Evolutionary conservation across 2,329 filamentous ascomycete genomes (phyloP).

Genomic region (Chrysoporthe cubensis): DNA sequence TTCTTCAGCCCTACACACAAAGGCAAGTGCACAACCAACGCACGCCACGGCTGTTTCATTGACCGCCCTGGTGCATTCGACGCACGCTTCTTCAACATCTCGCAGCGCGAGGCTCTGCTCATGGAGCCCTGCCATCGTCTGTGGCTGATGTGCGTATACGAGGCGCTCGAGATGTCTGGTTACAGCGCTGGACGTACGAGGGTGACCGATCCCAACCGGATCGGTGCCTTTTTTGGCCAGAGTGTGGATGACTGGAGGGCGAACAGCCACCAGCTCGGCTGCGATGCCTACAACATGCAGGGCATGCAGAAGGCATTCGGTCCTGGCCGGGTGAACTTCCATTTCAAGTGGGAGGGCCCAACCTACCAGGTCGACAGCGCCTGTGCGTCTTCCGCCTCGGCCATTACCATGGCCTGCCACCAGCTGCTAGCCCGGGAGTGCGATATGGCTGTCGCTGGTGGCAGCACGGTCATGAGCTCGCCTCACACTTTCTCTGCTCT

Average conservation of each 20-base stretch:
- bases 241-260: conserved; percentile 29
- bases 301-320: conserved; percentile 37
- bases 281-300: conserved; percentile 45
- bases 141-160: conserved; percentile 46
- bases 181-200: conserved; percentile 29
- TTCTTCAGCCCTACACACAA: conserved; percentile 23
- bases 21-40: conserved; percentile 22
- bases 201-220: conserved; percentile 20
- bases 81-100: conserved; percentile 47
- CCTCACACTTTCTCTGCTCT: conserved; percentile 33
- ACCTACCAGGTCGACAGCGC: conserved; percentile 40
- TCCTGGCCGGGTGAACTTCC: conserved; percentile 38
- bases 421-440: conserved; percentile 37
- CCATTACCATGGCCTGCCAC: conserved; percentile 42
- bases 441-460: conserved; percentile 38
- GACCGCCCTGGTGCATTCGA: conserved; percentile 40
- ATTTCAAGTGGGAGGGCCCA: conserved; percentile 43
- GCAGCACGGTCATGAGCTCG: conserved; percentile 38
- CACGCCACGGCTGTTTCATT: conserved; percentile 32
- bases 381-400: conserved; percentile 44
- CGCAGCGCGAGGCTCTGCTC: conserved; percentile 39
- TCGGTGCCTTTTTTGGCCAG: conserved; percentile 45
- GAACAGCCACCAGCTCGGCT: conserved; percentile 23
- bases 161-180: conserved; percentile 39
- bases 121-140: conserved; percentile 47